Conservation (phyloP, 106 monocot species). For the Dendrobium nobile region DNA sequence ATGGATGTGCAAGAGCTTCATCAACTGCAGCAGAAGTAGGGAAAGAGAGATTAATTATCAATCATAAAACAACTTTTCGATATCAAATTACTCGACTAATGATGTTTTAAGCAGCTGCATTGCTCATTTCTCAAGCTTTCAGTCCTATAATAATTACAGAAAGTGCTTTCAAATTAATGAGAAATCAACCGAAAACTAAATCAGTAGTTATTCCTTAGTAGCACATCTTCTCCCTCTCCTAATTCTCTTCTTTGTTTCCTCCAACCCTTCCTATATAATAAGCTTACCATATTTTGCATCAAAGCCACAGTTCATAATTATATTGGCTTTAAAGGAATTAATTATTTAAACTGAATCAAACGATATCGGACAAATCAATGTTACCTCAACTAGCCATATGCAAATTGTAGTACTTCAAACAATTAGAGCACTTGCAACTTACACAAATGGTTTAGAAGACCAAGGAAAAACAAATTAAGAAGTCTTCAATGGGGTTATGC, state of each 20-base stretch:
- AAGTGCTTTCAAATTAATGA: too few relatives aligned
- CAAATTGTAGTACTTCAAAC: not conserved
- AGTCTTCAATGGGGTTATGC: not conserved
- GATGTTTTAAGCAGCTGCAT: too few relatives aligned
- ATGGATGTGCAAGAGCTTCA: conserved; percentile 88
- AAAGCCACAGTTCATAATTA: not conserved
- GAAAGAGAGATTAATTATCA: not conserved
- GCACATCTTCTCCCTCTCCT: too few relatives aligned
- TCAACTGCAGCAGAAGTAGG: conserved; percentile 52
- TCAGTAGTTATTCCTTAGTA: too few relatives aligned
- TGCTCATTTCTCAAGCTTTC: too few relatives aligned
- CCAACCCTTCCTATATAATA: not conserved
- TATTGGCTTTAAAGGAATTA: not conserved
- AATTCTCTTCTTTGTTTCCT: too few relatives aligned
- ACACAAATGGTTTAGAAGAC: too few relatives aligned
- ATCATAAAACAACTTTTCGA: not conserved
- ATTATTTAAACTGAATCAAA: not conserved
- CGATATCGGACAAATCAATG: not conserved
- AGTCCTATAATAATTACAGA: too few relatives aligned
- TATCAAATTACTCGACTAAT: not conserved
- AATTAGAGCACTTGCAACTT: too few relatives aligned
- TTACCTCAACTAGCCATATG: not conserved
- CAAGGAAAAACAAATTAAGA: too few relatives aligned
- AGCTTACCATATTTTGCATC: not conserved
- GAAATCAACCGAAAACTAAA: too few relatives aligned